Evolutionary conservation across 176 grass and related monocot genomes (phyloP), one percentile per base, ranked within the genome.

Genomic region (Eleusine coracana): DNA sequence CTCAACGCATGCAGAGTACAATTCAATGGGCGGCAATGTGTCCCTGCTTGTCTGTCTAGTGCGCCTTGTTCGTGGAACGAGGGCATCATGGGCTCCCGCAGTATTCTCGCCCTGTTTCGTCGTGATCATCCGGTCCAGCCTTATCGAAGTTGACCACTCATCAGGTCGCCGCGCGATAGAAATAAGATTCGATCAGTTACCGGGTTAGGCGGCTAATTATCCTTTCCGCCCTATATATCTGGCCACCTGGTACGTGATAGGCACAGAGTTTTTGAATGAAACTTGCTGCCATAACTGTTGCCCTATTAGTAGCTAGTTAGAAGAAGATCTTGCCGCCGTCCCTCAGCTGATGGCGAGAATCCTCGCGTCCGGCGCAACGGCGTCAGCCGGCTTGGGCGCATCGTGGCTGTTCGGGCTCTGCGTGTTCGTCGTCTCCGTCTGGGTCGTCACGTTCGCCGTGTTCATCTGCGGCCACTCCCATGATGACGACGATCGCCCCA

Each of bases 391-490:
- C 0, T 4, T 76, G 34, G 63, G 38, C 18, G 10, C 70, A 17
- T 66, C 71, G 42, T 85, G 71, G 82, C 9, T 76, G 23, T 20
- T 44, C 10, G 77, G 42, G 44, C 34, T 77, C 13, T 84, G 64
- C 77, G 70, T 85, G 87, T 66, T 66, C 25, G 58, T 70, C 41
- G 75, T 66, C 3, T 80, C 68, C 68, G 37, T 71, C 40, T 71
- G 50, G 17, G 0, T 65, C 49, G 27, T 70, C 10, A 73, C 78
- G 1, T 25, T 88, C 18, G 83, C 75, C 16, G 75, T 92, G 37
- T 92, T 92, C 70, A 14, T 86, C 69, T 92, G 90, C 79, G 74
- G 79, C 44, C 79, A 16, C 72, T 60, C 55, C 10, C 5, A 29
- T 45, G 59, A 16, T 62, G 63, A 13, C 54, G 71, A 75, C 28